Base-by-base conservation (phyloP, 2,329 filamentous ascomycete species). In the Mollisia scopiformis region DNA sequence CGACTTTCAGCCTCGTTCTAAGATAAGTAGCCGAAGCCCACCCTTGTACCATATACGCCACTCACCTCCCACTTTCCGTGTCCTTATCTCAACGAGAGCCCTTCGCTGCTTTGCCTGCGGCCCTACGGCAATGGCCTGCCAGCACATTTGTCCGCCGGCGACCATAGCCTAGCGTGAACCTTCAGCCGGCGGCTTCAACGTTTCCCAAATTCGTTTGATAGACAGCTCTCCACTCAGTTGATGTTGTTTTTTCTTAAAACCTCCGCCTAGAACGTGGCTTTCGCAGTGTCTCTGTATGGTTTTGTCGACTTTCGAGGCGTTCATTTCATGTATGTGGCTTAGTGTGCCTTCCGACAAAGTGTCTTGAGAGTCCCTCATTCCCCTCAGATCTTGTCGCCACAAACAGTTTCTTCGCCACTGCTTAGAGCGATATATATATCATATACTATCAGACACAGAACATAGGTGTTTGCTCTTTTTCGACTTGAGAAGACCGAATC, bases 71-170 rank as follows among this genome's bases (percentile, higher is more conserved):
- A 58, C 58, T 60, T 37, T 55, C 51, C 28, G 16, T 33, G n/a
- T 31, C 43, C 63, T 63, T 65, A 65, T 65, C 63, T 58, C 33
- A 54, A 16, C 43, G 30, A 35, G 27, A 50, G 31, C 28, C 54
- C 46, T 39, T 50, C 30, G 19, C 23, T 14, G 47, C 30, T 35
- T 23, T 59, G 65, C 65, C 65, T 67, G 47, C 62, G 62, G 65
- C 65, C 64, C 62, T 62, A 60, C 64, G 64, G 62, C 60, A 51
- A 41, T 43, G 21, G 35, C 55, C n/a, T 49, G 46, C 57, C 54
- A 60, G 33, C 51, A 55, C 50, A 31, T 21, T 19, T 25, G 16
- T 53, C 53, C 53, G 59, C 49, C 61, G 61, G 35, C 62, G 54
- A 52, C 39, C 46, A 61, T 58, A 62, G 57, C 47, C 56, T 58